Percentiles rank a stretch among this genome's conserved stretches.
phyloP scores from a whole-genome alignment of 768 basidiomycete species.

The Inosperma sp. region DNA sequence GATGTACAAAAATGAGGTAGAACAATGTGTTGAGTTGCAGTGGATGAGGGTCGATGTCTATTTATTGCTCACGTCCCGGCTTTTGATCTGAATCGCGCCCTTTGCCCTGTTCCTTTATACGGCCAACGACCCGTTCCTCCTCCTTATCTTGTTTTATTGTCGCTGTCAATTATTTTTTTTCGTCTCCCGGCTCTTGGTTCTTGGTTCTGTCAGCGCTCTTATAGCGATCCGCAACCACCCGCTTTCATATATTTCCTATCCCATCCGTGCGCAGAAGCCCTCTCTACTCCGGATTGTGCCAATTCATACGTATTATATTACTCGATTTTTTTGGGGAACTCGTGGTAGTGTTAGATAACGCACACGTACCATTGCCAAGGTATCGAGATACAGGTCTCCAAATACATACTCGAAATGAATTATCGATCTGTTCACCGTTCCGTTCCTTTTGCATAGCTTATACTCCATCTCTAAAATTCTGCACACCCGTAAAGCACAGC shows the following conservation, averaged over 20 bases:
- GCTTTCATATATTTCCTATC: conserved; percentile 1
- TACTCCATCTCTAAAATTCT: too few relatives aligned
- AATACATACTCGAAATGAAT: background rate
- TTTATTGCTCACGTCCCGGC: background rate
- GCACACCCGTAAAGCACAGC: too few relatives aligned
- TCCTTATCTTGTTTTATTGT: conserved; percentile 15
- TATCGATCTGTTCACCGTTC: too few relatives aligned
- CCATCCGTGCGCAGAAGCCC: background rate
- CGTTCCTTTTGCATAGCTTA: too few relatives aligned
- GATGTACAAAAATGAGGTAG: too few relatives aligned
- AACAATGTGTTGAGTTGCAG: background rate
- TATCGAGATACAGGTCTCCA: background rate
- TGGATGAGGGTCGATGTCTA: background rate
- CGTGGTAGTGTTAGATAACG: background rate
- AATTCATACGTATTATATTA: too few relatives aligned
- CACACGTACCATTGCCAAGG: background rate
- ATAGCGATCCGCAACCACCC: background rate
- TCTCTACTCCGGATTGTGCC: background rate
- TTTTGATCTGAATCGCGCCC: conserved; percentile 26
- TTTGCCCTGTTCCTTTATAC: conserved; percentile 31
- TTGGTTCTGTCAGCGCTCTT: background rate
- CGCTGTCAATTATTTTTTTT: conserved; percentile 10
- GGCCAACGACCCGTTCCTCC: conserved; percentile 13
- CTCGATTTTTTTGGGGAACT: background rate
- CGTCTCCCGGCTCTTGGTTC: background rate